phyloP scores from a whole-genome alignment of 805 yeast genomes.

The Pichia californica region DNA sequence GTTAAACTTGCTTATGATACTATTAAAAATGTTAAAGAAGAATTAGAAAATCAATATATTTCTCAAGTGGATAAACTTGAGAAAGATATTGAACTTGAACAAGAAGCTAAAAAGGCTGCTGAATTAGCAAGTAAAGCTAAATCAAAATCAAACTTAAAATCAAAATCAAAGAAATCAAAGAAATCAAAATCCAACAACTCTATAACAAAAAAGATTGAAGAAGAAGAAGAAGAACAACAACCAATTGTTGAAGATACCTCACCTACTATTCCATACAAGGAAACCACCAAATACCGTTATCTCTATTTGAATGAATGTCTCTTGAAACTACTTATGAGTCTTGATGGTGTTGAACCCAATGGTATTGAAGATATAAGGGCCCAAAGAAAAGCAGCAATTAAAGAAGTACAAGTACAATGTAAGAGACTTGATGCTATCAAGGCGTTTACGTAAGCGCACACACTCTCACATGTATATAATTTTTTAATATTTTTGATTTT shows the following conservation, averaged over 20 bases:
- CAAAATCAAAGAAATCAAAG: too few species aligned
- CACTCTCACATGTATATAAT: neutral
- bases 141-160: too few species aligned
- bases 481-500: neutral
- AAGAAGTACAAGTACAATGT: slow-evolving; percentile 52
- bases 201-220: too few species aligned
- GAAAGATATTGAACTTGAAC: too few species aligned
- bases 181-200: too few species aligned
- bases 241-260: neutral
- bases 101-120: too few species aligned
- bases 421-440: slow-evolving; percentile 41
- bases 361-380: slow-evolving; percentile 45
- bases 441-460: neutral
- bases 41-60: neutral
- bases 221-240: neutral
- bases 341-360: slow-evolving; percentile 51
- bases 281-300: slow-evolving; percentile 37
- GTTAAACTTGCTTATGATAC: slow-evolving; percentile 17
- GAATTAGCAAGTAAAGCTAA: too few species aligned
- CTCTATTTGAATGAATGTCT: slow-evolving; percentile 62
- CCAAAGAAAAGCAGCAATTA: slow-evolving; percentile 54
- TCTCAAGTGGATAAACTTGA: slow-evolving; percentile 7
- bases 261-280: slow-evolving; percentile 18
- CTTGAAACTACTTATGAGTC: slow-evolving; percentile 55
- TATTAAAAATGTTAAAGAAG: neutral